Conservation (phyloP, 1,284 basidiomycete genomes). For the Rhodofomes roseus region DNA sequence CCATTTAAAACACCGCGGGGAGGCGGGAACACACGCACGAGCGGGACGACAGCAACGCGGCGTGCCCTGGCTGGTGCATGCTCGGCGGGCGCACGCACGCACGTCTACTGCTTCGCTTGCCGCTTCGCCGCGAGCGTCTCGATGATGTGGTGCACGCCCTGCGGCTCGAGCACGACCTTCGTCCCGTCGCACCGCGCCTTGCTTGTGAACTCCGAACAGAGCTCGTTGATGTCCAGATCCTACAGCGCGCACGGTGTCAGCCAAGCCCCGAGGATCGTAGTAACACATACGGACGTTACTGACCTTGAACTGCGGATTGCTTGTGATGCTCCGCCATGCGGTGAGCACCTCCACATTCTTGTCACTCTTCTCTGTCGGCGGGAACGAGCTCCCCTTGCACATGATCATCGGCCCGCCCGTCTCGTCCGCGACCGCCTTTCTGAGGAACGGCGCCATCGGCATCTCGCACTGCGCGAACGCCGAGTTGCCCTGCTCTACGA, state of each 20-base stretch:
- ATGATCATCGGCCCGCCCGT: constrained; percentile 45
- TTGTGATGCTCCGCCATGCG: constrained; percentile 72
- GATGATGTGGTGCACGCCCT: constrained; percentile 61
- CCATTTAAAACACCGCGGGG: background rate
- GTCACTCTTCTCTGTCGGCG: constrained; percentile 63
- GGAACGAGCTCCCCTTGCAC: constrained; percentile 61
- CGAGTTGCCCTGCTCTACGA: constrained; percentile 47
- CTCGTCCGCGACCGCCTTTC: constrained; percentile 22
- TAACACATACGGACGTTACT: constrained; percentile 6
- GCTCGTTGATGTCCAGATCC: constrained; percentile 72
- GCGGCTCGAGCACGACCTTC: constrained; percentile 73
- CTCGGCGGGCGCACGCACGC: background rate
- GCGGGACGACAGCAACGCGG: background rate
- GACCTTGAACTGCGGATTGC: constrained; percentile 65
- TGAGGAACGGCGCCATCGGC: constrained; percentile 23
- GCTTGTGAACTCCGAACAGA: constrained; percentile 71
- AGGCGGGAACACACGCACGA: background rate
- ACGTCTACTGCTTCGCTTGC: constrained; percentile 19
- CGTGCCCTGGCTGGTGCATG: background rate
- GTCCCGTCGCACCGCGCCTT: constrained; percentile 80
- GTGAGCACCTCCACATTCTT: constrained; percentile 71
- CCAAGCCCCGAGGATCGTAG: background rate
- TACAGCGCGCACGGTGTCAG: constrained; percentile 24
- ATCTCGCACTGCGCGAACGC: constrained; percentile 35
- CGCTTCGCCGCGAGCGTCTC: constrained; percentile 42